Base-by-base conservation (phyloP, 2,329 filamentous ascomycete genomes). In the Penicillium sp. region DNA sequence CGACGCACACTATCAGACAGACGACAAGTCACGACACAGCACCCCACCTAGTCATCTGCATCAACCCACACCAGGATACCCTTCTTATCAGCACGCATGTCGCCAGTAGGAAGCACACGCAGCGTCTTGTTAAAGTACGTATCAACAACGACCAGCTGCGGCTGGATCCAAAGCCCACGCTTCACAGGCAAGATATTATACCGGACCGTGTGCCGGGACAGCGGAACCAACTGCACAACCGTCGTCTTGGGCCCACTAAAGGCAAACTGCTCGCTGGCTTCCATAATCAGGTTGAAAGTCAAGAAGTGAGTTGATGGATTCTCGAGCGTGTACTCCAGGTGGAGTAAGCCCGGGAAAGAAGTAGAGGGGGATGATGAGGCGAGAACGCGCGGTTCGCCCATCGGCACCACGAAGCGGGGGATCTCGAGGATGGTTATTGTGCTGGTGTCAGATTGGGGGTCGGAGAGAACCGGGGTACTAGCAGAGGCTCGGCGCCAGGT, bases 221-320 rank as follows among this genome's bases (percentile, higher is more conserved):
- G 81, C 0, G 95, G 95, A 48, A 96, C 84, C 43, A 98, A 79
- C 70, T 95, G 91, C 54, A 97, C 68, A 1, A 89, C 89, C 12
- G 87, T 88, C 65, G 90, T 84, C 78, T 98, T 98, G 1, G 91
- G 82, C 0, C 95, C 95, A 7, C 91, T 92, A 75, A 99, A 98
- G 0, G 92, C 94, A 76, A 98, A 98, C 55, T 92, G 86, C 64
- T 96, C 92, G 72, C 87, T 94, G 2, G 92, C 90, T 67, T 99
- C 94, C 92, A 99, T 96, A 28, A 83, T 87, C 51, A 98, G 76
- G 34, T 91, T 92, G 77, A 99, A 99, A 0, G 93, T 96, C 52
- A 99, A 84, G 76, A 96, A 96, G 75, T 99, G 95, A 73, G 88
- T 90, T 0, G 94, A 97, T 0, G 93, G 90, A 73, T 99, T 99